These are phyloP conservation scores for Termitomyces titanicus DNA, from an alignment of 768 basidiomycete species.

Conservation along the genomic window DNA sequence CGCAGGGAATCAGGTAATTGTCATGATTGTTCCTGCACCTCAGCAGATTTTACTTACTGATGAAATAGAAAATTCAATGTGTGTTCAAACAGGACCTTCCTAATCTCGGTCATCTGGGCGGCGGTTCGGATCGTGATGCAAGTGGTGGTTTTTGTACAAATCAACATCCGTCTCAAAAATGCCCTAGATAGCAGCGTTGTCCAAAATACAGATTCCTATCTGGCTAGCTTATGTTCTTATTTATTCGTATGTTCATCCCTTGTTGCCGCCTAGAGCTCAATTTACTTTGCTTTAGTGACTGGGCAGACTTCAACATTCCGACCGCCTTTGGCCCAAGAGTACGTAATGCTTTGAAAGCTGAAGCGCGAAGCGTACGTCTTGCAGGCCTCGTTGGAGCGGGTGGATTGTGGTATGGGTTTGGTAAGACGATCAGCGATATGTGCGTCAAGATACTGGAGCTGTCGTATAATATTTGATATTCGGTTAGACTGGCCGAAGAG, in stretches of 20 bases:
- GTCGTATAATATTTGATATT: background rate
- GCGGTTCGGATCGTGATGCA: slow-evolving; percentile 82
- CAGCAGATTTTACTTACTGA: background rate
- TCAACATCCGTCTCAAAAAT: background rate
- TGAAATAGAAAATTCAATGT: slow-evolving; percentile 81
- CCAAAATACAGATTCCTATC: slow-evolving; percentile 81
- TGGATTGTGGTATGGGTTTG: slow-evolving; percentile 91
- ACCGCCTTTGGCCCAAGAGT: slow-evolving; percentile 73
- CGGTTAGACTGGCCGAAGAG: slow-evolving; percentile 66
- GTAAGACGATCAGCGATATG: slow-evolving; percentile 83
- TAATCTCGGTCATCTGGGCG: slow-evolving; percentile 86
- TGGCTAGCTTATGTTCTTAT: slow-evolving; percentile 90
- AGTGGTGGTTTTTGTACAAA: slow-evolving; percentile 21
- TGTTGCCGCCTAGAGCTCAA: background rate
- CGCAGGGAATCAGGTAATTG: slow-evolving; percentile 79
- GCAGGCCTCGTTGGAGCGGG: slow-evolving; percentile 83
- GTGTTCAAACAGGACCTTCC: slow-evolving; percentile 85
- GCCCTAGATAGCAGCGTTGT: slow-evolving; percentile 66
- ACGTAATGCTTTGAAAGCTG: slow-evolving; percentile 84
- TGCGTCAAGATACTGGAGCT: slow-evolving; percentile 24
- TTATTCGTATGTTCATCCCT: slow-evolving; percentile 50
- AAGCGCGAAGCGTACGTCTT: slow-evolving; percentile 80
- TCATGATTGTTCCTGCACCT: background rate
- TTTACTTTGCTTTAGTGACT: slow-evolving; percentile 52
- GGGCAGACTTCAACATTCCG: slow-evolving; percentile 87